Evolutionary conservation across 768 basidiomycete genomes (phyloP), one percentile per base, ranked within the genome.

Genomic region (Fomitopsis pulvina): DNA sequence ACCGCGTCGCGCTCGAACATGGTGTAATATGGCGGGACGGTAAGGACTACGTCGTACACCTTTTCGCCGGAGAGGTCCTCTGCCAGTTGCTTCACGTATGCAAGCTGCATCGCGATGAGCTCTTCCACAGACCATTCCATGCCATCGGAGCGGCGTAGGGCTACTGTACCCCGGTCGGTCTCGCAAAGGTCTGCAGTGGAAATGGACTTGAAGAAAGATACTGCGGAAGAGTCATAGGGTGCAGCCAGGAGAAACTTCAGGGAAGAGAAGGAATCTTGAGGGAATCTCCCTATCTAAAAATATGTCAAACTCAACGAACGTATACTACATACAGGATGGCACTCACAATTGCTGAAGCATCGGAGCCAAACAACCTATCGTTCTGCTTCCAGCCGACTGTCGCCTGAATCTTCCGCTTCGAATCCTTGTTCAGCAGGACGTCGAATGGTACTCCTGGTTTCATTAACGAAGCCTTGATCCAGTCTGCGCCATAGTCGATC

Each of bases 401-500:
- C 14, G 87, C 82, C 56, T 88, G 85, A 26, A 96, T 91, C 70
- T 98, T 98, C 52, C 96, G 76, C 71, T 97, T 98, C 25, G 93
- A 96, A 65, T 97, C 95, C 65, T 90, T 90, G 72, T 97, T 96
- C 50, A 98, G 74, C 24, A 99, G 76, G 26, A 99, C 90, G 68
- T 99, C 96, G 59, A 99, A 95, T 3, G 95, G 93, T 45, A 59
- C 56, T 20, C 60, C 60, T 38, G 63, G 63, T 24, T 60, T 57
- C 59, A 64, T 58, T 42, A 98, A 72, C 3, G 93, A 94, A 25
- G 92, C 90, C 68, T 97, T 99, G 62, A 94, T 97, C 79, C 85
- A 94, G 70, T 98, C 96, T 16, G 90, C 80, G 63, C 96, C 96
- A 79, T 96, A 97, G 81, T 99, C 96, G 62, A 99, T 90, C 18